Base-by-base conservation (phyloP, 345 rosid genomes). In the Gossypium bickii region DNA sequence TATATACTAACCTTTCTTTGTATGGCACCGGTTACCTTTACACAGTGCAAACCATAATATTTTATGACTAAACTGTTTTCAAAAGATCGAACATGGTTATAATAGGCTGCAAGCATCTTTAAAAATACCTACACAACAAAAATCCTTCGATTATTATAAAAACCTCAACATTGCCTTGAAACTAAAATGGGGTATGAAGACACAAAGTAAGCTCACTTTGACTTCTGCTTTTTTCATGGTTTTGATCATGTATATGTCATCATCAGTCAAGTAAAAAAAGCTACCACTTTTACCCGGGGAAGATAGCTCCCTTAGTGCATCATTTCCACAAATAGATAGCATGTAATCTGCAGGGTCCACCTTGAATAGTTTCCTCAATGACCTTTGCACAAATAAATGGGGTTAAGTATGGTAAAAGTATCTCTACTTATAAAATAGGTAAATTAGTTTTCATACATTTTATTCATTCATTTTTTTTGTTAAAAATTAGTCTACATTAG, bases 271-370 rank as follows among this genome's bases (percentile, higher is more conserved):
- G 81, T 92, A 94, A 67, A 94, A 34, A 34, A 34, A 34, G 41
- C 41, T 34, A 5, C 41, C 41, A 34, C 41, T 34, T 34, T 34
- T 34, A 52, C 98, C 98, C 52, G 98, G 98, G 43, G 98, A 94
- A 3, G 98, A 94, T 62, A 94, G 92, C 75, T 93, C 97, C 15
- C 98, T 81, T 27, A 94, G 97, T 6, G 98, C 98, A 72, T 94
- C 91, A 38, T 92, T 85, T 62, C 98, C 98, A 67, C 98, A 94
- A 8, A 94, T 89, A 0, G 98, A 94, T 68, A 92, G 2, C 98
- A 94, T 94, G 80, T 94, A 94, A 81, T 94, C 98, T 16, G 98
- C 98, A 29, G 98, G 87, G 64, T 94, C 98, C 20, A 94, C 98
- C 78, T 92, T 92, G 83, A 94, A 94, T 82, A 92, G 60, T 81